Conservation (phyloP, 495 filamentous ascomycete species). For the Penicillium arizonense region DNA sequence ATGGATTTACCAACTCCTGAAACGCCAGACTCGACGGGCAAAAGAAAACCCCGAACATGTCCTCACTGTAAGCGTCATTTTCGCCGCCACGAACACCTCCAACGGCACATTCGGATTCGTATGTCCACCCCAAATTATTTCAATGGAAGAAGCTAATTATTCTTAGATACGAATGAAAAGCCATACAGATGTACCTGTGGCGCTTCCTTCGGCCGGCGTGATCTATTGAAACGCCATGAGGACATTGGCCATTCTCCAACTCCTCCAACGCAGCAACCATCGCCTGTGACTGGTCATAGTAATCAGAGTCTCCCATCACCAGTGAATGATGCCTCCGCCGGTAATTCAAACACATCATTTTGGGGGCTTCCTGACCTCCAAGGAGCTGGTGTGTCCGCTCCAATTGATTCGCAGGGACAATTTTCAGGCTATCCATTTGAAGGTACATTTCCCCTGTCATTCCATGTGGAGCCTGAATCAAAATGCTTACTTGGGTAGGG, state of each 20-base stretch:
- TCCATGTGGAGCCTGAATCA: background rate
- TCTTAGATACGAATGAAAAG: constrained; percentile 22
- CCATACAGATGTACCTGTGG: constrained; percentile 18
- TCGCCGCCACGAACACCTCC: constrained; percentile 17
- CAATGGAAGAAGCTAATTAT: background rate
- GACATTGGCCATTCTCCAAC: constrained; percentile 9
- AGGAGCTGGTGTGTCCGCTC: background rate
- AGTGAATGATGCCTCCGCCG: background rate
- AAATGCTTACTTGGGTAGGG: background rate
- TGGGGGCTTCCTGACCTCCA: background rate
- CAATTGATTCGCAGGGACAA: background rate
- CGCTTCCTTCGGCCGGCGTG: constrained; percentile 13
- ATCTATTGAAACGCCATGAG: constrained; percentile 19
- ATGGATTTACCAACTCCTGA: background rate
- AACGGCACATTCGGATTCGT: constrained; percentile 8
- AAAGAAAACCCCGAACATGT: constrained; percentile 14
- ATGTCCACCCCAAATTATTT: background rate
- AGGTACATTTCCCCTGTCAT: background rate
- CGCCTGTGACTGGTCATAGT: background rate
- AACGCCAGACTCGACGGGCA: background rate
- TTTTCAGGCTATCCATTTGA: background rate
- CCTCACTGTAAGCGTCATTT: constrained; percentile 16
- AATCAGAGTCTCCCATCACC: background rate
- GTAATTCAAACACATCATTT: background rate
- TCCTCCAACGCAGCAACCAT: constrained; percentile 2